Base-by-base conservation (phyloP, 2,329 filamentous ascomycete genomes). In the Fusarium nelsonii region DNA sequence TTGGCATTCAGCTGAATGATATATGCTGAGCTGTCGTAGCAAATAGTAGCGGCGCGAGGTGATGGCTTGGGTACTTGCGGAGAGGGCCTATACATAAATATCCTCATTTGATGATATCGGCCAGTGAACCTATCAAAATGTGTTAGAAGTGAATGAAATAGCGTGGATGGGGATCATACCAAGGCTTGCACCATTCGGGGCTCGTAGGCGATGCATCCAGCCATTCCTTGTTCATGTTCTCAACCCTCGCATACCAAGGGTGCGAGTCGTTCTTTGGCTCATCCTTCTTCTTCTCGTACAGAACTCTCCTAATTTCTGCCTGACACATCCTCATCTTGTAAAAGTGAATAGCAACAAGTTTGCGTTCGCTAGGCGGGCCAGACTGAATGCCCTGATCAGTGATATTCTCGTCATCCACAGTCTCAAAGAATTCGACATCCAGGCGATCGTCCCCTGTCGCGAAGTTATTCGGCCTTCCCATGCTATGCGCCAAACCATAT, bases 1-100 rank as follows among this genome's bases (percentile, higher is more conserved):
- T 91, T 90, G 75, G 88, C 89, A 44, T 94, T 91, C 76, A 95
- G 88, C 69, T 90, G 86, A 73, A 97, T 92, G 75, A 97, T 94
- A 78, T 89, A 92, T 12, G 90, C 85, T 46, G 93, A 90, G 40
- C 93, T 94, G 45, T 96, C 90, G 75, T 92, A 97, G 77, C 94
- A 98, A 71, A 89, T 90, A 33, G 87, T 82, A 2, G 95, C 95
- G 1, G 94, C 93, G n/a, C 86, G 81, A 9, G 91, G 79, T 0
- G 93, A 94, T 0, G 96, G 96, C 65, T 92, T 90, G 0, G 95
- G 92, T 4, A 98, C 89, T 77, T 98, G 96, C 2, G 96, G 96
- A 2, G 93, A 97, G 1, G 96, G 96, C 4, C 96, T 88, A 78
- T 93, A 96, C 69, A 98, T 86, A 72, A 94, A 92, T 45, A 97